Evolutionary conservation across 352 stramenopile species (phyloP), one percentile per base, ranked within the genome.

Genomic region (Peronospora farinosa): DNA sequence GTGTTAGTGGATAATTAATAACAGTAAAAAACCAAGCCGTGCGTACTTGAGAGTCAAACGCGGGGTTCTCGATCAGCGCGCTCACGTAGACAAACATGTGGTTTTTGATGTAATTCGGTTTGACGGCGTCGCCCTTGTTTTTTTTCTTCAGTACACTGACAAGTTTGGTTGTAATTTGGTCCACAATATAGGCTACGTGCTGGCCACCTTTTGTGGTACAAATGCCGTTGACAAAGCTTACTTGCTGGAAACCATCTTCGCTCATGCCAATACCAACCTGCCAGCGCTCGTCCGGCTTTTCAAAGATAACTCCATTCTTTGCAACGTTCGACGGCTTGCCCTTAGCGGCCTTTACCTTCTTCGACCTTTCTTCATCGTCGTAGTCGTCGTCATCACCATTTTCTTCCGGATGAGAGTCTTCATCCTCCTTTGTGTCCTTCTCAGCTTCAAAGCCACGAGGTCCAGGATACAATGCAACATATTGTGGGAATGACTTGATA

Each of bases 171-270:
- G 78, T 74, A 27, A 97, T 78, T 57, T 97, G 89, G 40, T 97
- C 86, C 5, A 83, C 77, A 27, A 97, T 91, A 56, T 96, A 96
- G 43, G 92, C 85, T 8, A 99, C 95, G 62, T 99, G 96, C 44
- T 97, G 92, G 6, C 96, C 96, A 42, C 96, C 96, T 64, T 97
- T 95, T 9, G 78, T 93, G 2, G 96, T 98, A 42, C 88, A 96
- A 71, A 99, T 98, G 28, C 89, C 88, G 63, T 99, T 99, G 12
- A 99, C 95, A 64, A 99, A 99, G 47, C 92, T 98, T 27, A 98
- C 82, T 60, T 95, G 93, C 67, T 98, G 89, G 53, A 98, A 97
- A 4, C 88, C 84, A 42, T 88, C 85, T 38, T 98, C 88, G 38
- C 92, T 98, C 19, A 97, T 57, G 0, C 81, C 81, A 17, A 99